Conservation (phyloP, 306 rosid genomes). For the Chamaecrista fasciculata region DNA sequence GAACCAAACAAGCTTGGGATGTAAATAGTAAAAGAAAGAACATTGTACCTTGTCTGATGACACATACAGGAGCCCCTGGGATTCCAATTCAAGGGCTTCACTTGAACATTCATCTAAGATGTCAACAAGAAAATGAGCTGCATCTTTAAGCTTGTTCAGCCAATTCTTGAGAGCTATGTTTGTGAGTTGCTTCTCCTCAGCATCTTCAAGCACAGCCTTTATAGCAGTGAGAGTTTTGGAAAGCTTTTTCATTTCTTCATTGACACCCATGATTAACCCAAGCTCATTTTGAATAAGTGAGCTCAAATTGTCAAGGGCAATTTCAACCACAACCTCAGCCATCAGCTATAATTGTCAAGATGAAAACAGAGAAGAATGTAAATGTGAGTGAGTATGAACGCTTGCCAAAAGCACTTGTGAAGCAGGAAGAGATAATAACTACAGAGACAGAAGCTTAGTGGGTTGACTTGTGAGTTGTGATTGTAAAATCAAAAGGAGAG, state of each 20-base stretch:
- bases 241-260: background rate
- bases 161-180: background rate
- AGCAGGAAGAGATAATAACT: background rate
- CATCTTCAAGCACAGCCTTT: background rate
- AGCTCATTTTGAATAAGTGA: background rate
- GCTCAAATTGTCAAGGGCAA: background rate
- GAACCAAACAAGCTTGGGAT: background rate
- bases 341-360: background rate
- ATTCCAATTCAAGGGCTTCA: background rate
- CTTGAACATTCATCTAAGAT: slow-evolving; percentile 24
- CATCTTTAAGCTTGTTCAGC: background rate
- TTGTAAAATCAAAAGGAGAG: background rate
- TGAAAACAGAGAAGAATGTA: background rate
- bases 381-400: background rate
- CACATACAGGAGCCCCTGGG: background rate
- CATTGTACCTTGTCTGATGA: background rate
- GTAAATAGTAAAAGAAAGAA: background rate
- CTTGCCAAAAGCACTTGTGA: background rate
- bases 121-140: slow-evolving; percentile 14
- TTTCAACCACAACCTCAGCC: background rate
- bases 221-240: background rate
- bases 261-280: background rate
- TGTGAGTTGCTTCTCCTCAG: background rate
- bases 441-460: background rate
- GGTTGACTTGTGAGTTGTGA: background rate